These are phyloP conservation scores for Trametes polyzona DNA, from an alignment of 1,284 basidiomycete species.

Conservation along the genomic window DNA sequence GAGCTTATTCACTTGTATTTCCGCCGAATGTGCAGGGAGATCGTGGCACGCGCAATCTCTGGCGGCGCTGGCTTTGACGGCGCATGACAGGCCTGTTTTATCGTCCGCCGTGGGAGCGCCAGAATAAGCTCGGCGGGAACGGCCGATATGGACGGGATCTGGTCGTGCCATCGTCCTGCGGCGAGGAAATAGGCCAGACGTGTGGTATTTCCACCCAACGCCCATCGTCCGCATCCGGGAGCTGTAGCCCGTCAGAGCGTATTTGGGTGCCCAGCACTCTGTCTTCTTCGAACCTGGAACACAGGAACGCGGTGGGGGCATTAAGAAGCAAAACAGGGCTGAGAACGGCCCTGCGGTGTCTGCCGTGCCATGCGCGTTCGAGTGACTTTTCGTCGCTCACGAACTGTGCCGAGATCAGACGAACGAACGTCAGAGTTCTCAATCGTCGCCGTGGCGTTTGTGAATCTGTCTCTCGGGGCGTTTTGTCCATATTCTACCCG, in stretches of 20 bases:
- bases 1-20: conserved; percentile 5
- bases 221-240: conserved; percentile 3
- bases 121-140: conserved; percentile 13
- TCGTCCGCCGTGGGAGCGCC: conserved; percentile 6
- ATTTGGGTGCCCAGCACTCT: conserved; percentile 5
- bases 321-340: conserved; percentile 24
- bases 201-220: conserved; percentile 13
- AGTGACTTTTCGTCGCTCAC: conserved; percentile 7
- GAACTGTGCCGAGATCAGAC: conserved; percentile 22
- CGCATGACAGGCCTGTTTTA: background rate
- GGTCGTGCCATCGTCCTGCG: background rate
- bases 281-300: conserved; percentile 12
- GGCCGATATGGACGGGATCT: background rate
- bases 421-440: conserved; percentile 21
- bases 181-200: background rate
- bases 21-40: conserved; percentile 1
- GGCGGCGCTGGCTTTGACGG: background rate
- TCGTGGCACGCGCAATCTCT: background rate
- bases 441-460: conserved; percentile 26
- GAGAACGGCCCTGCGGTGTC: conserved; percentile 10
- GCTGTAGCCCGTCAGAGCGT: conserved; percentile 12
- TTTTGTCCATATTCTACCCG: conserved; percentile 1
- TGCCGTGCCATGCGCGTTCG: conserved; percentile 21
- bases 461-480: conserved; percentile 2
- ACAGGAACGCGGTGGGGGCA: conserved; percentile 19